phyloP scores from a whole-genome alignment of 768 basidiomycete species.

The Dendrothele bispora region DNA sequence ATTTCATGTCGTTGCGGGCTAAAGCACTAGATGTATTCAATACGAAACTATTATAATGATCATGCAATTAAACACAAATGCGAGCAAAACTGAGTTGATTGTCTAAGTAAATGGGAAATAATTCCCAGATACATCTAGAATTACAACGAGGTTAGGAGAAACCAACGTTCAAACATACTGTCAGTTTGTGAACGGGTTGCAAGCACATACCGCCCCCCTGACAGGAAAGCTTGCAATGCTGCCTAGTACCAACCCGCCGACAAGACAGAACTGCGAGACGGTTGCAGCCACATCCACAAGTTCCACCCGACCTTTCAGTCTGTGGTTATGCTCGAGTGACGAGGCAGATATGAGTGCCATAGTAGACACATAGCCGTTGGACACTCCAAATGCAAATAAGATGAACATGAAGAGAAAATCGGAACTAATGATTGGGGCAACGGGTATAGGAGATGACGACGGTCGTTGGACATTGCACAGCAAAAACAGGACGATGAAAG shows the following conservation, averaged over 20 bases:
- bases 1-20: too few species aligned
- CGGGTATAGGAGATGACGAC: conserved; percentile 18
- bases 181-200: conserved; percentile 63
- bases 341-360: conserved; percentile 82
- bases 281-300: conserved; percentile 88
- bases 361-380: conserved; percentile 81
- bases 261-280: conserved; percentile 74
- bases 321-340: conserved; percentile 77
- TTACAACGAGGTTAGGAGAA: too few species aligned
- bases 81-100: too few species aligned
- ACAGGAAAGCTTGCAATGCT: conserved; percentile 84
- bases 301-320: conserved; percentile 63
- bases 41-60: too few species aligned
- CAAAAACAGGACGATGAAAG: conserved; percentile 88
- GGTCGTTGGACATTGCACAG: conserved; percentile 79
- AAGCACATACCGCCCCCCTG: conserved; percentile 61
- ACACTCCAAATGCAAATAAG: conserved; percentile 69
- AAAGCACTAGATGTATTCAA: too few species aligned
- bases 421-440: conserved; percentile 64
- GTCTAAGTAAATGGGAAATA: too few species aligned
- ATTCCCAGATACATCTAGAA: too few species aligned
- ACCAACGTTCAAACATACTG: too few species aligned
- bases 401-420: conserved; percentile 76
- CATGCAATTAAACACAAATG: too few species aligned
- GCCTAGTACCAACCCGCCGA: conserved; percentile 73